A percentile compares a stretch with the other conserved stretches of the same genome.
Evolutionary conservation across 2,329 filamentous ascomycete species (phyloP).

Genomic region (Fusarium anguioides): DNA sequence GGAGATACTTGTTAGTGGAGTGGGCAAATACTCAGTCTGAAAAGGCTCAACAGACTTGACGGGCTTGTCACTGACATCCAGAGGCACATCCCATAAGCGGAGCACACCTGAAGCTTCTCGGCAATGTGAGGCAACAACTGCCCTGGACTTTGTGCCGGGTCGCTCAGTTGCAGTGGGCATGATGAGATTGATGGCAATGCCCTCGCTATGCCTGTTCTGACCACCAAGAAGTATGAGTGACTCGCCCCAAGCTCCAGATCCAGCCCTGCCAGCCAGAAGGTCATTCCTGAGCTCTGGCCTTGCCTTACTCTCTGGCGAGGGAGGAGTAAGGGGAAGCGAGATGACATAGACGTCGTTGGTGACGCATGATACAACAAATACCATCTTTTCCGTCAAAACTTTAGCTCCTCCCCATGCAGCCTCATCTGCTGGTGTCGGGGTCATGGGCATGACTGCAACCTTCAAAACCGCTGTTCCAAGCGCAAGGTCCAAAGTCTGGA

Average conservation of each 20-base stretch:
- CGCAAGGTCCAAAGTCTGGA: slow-evolving; percentile 70
- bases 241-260: slow-evolving; percentile 73
- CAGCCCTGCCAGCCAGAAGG: slow-evolving; percentile 65
- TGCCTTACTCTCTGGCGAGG: slow-evolving; percentile 68
- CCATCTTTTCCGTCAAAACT: slow-evolving; percentile 66
- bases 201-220: slow-evolving; percentile 64
- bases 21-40: slow-evolving; percentile 69
- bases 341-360: slow-evolving; percentile 68
- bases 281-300: slow-evolving; percentile 63
- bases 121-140: slow-evolving; percentile 70
- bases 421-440: slow-evolving; percentile 61
- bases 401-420: slow-evolving; percentile 58
- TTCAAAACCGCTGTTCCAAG: slow-evolving; percentile 67
- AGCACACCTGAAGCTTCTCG: slow-evolving; percentile 69
- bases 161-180: slow-evolving; percentile 56
- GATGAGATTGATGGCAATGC: slow-evolving; percentile 65
- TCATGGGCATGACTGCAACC: slow-evolving; percentile 66
- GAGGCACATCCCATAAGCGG: slow-evolving; percentile 67
- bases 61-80: slow-evolving; percentile 54
- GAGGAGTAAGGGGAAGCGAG: slow-evolving; percentile 69
- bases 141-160: slow-evolving; percentile 51
- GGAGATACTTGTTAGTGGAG: slow-evolving; percentile 64
- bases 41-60: slow-evolving; percentile 59
- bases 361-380: slow-evolving; percentile 70
- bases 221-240: slow-evolving; percentile 65